phyloP scores from a whole-genome alignment of 768 basidiomycete species.

The Serendipita vermifera region DNA sequence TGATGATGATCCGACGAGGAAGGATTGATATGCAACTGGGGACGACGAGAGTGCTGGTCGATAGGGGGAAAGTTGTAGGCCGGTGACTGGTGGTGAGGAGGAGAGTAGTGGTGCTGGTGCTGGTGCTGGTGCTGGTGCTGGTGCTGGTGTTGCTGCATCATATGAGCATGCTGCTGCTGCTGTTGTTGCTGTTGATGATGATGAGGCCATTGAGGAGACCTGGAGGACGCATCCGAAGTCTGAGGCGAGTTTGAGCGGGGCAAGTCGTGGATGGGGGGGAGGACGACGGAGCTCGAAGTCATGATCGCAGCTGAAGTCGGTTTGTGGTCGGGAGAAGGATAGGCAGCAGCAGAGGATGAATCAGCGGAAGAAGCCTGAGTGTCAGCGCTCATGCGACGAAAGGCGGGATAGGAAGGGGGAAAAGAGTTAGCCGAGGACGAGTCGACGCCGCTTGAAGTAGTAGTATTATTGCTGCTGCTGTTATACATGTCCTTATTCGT shows the following conservation, averaged over 20 bases:
- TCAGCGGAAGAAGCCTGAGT: neutral
- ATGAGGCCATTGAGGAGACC: slow-evolving; percentile 38
- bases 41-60: slow-evolving; percentile 29
- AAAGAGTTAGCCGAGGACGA: slow-evolving; percentile 2
- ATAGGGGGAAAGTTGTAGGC: slow-evolving; percentile 32
- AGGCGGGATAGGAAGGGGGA: slow-evolving; percentile 4
- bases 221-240: slow-evolving; percentile 24
- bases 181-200: slow-evolving; percentile 29
- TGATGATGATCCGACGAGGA: neutral
- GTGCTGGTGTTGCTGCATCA: slow-evolving; percentile 16
- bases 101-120: slow-evolving; percentile 40
- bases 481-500: no score
- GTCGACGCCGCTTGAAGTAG: no score
- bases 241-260: slow-evolving; percentile 35
- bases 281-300: neutral
- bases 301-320: slow-evolving; percentile 5
- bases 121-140: slow-evolving; percentile 16
- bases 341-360: neutral
- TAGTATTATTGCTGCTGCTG: no score
- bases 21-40: slow-evolving; percentile 10
- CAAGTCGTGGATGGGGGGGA: slow-evolving; percentile 42
- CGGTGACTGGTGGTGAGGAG: slow-evolving; percentile 39
- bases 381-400: slow-evolving; percentile 8
- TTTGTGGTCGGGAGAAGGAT: neutral
- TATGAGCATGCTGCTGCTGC: slow-evolving; percentile 35